Base-by-base conservation (phyloP, 192 early-diverging fungal species). In the Podila horticola region DNA sequence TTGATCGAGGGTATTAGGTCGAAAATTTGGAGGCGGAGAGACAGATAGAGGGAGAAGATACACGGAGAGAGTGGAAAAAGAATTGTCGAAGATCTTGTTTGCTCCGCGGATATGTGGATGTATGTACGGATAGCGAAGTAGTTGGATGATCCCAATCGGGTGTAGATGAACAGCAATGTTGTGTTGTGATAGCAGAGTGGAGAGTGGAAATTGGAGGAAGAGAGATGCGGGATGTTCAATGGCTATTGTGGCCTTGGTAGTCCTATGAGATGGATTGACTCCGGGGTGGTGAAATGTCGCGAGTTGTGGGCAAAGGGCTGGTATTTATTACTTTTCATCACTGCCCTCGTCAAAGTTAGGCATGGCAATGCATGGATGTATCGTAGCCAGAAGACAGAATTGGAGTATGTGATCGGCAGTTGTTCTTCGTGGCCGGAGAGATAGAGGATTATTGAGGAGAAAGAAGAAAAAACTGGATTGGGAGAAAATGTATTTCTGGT, bases 301-400 rank as follows among this genome's bases (percentile, higher is more conserved):
- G 22, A 17, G 59, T 17, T 10, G 29, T 30, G 29, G 29, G 22
- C 5, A 24, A 24, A 24, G 17, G 52, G 52, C 20, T 61, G 22
- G 28, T 61, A 17, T 61, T 24, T 61, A 26, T 61, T 55, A 55
- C 52, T 55, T 55, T 55, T 55, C 52, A 55, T 55, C 52, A 26
- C 52, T 55, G 52, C 52, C 52, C n/a, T 55, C 52, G 52, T 55
- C 52, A 55, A 55, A 24, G 24, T 55, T 55, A 24, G 52, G 52
- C 52, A 55, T 55, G 52, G 52, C 11, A 55, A 26, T 26, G 24
- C 52, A 55, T 55, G 52, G 52, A 26, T 55, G 52, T 55, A 55
- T 55, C 52, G 52, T n/a, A 22, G 26, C 28, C 29, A 61, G 59
- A 61, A 33, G 59, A 58, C 55, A 28, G 11, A 33, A 15, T 26